Conservation (phyloP, 2,329 filamentous ascomycete species). For the Drechslera avenae region DNA sequence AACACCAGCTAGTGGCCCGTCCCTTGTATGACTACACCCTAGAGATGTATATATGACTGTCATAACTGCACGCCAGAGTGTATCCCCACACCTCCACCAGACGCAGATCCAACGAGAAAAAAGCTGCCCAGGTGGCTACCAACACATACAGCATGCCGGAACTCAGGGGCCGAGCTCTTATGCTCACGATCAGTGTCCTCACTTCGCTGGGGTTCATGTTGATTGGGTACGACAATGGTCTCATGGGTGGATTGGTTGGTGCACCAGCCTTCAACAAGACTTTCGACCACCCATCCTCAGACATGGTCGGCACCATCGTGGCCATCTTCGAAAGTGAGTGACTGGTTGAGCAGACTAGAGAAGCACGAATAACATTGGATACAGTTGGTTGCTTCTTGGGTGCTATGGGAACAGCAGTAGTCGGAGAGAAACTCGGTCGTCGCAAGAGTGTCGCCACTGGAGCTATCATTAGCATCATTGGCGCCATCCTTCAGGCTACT, state of each 20-base stretch:
- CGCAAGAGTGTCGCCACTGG: slow-evolving; percentile 23
- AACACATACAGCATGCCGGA: slow-evolving; percentile 17
- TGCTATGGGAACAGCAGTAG: slow-evolving; percentile 42
- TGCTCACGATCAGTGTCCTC: slow-evolving; percentile 25
- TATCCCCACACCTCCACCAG: not conserved
- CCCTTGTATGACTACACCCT: not conserved
- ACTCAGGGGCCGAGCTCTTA: slow-evolving; percentile 20
- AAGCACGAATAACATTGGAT: not conserved
- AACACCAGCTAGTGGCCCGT: not conserved
- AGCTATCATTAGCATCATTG: slow-evolving; percentile 20
- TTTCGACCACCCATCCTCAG: slow-evolving; percentile 19
- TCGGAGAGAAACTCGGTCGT: slow-evolving; percentile 63
- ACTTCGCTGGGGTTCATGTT: slow-evolving; percentile 42
- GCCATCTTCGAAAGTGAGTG: slow-evolving; percentile 27
- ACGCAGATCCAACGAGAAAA: not conserved
- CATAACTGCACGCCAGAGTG: not conserved
- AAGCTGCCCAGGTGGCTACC: not conserved
- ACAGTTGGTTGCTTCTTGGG: slow-evolving; percentile 50
- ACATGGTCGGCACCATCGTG: slow-evolving; percentile 27
- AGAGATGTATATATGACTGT: not conserved
- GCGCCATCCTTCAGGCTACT: slow-evolving; percentile 21
- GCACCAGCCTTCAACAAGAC: slow-evolving; percentile 61
- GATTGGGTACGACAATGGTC: slow-evolving; percentile 65
- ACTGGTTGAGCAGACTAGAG: not conserved
- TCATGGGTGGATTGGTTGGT: slow-evolving; percentile 71